Percentiles rank a stretch among this genome's conserved stretches.
These are phyloP conservation scores for Trichomonas vaginalis DNA, from an alignment of 208 protist genomes.

Conservation along the genomic window DNA sequence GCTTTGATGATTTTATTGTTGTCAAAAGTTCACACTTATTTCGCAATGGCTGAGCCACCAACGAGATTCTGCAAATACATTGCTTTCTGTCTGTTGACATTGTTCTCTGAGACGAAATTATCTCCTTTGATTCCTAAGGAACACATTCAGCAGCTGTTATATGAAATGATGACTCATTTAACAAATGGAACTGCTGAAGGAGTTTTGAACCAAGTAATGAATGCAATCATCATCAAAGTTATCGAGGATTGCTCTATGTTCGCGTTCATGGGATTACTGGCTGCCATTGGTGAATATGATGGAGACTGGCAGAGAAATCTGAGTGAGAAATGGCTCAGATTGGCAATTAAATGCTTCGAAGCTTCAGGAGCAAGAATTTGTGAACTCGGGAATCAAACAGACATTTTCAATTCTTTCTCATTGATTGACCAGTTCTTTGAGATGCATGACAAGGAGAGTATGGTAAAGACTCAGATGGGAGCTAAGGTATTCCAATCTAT, in stretches of 20 bases:
- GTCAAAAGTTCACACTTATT: not conserved
- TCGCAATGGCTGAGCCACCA: not conserved
- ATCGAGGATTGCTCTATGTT: not conserved
- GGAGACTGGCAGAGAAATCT: not conserved
- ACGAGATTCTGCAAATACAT: not conserved
- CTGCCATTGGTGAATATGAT: not conserved
- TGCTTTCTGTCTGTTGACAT: not conserved
- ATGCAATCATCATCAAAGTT: not conserved
- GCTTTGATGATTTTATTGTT: not conserved
- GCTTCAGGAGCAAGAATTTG: not conserved
- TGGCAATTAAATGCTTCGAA: not conserved
- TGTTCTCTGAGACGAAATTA: not conserved
- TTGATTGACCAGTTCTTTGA: not conserved
- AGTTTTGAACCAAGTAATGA: not conserved
- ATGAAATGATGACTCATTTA: constrained; percentile 7
- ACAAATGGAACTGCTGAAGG: not conserved
- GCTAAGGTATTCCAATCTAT: not conserved
- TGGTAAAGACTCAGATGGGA: not conserved
- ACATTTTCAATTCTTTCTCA: not conserved
- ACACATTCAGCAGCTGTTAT: not conserved
- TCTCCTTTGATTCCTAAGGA: not conserved
- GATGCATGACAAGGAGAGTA: not conserved
- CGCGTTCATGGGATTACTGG: not conserved
- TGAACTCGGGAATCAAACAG: not conserved
- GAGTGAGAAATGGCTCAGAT: not conserved